These are phyloP conservation scores for Candida ulmi DNA, from an alignment of 805 yeast species.

Conservation along the genomic window DNA sequence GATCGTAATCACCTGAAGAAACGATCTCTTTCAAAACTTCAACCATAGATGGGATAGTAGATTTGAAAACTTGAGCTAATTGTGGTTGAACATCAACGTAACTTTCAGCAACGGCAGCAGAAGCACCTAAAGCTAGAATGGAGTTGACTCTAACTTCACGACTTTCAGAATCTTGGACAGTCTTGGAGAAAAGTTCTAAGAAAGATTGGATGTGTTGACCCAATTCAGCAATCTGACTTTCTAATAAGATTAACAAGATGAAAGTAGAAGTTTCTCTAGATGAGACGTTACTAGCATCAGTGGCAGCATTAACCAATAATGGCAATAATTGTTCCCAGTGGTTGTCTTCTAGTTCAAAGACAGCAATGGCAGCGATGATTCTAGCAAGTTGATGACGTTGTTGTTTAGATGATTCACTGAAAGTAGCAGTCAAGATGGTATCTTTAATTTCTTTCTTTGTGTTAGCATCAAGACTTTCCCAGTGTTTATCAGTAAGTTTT, in stretches of 20 bases:
- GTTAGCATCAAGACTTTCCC: conserved; percentile 45
- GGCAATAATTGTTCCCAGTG: conserved; percentile 79
- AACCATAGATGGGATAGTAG: conserved; percentile 74
- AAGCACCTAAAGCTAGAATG: conserved; percentile 66
- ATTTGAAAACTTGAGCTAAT: conserved; percentile 48
- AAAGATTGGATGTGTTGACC: conserved; percentile 57
- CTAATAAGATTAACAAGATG: conserved; percentile 72
- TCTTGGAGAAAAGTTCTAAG: conserved; percentile 61
- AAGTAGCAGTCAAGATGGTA: conserved; percentile 63
- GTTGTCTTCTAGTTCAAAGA: conserved; percentile 59
- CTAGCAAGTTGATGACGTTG: conserved; percentile 89
- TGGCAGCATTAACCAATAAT: conserved; percentile 61
- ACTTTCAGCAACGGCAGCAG: conserved; percentile 64
- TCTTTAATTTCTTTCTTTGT: conserved; percentile 58
- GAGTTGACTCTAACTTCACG: conserved; percentile 77
- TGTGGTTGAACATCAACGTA: conserved; percentile 41
- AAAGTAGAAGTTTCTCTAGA: conserved; percentile 80
- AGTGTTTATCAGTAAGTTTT: conserved; percentile 67
- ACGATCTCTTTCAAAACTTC: conserved; percentile 73
- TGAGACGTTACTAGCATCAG: conserved; percentile 41
- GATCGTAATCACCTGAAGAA: conserved; percentile 61
- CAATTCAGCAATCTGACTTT: conserved; percentile 57
- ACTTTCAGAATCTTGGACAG: conserved; percentile 56
- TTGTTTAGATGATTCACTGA: conserved; percentile 53
- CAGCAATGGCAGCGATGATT: conserved; percentile 82